Conservation (phyloP, 768 basidiomycete species). For the Lactifluus rugatus region DNA sequence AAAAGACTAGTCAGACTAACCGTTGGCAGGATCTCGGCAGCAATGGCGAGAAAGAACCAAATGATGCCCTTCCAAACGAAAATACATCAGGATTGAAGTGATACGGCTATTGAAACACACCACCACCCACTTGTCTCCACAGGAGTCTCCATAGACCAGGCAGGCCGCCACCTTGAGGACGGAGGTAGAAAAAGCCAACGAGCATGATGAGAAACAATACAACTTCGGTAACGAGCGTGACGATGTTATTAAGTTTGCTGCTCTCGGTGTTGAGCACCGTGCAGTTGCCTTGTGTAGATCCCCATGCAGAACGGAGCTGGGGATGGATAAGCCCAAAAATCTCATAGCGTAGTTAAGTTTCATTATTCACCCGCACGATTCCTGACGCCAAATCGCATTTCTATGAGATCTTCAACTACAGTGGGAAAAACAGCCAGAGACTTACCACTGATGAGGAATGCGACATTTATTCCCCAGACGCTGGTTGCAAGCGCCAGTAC, state of each 20-base stretch:
- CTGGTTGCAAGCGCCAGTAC: neutral
- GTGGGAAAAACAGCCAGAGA: too few species aligned
- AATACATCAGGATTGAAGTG: neutral
- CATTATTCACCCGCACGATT: neutral
- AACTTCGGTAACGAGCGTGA: neutral
- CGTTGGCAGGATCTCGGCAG: neutral
- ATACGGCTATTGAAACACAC: neutral
- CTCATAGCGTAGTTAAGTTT: neutral
- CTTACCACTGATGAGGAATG: neutral
- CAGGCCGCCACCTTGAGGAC: neutral
- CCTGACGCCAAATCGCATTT: neutral
- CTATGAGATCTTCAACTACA: too few species aligned
- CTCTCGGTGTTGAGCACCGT: neutral
- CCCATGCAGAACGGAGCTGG: neutral
- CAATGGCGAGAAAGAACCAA: neutral
- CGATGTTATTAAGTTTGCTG: neutral
- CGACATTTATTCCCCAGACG: neutral
- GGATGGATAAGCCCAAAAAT: neutral
- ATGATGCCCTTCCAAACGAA: neutral
- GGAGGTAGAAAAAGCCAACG: slow-evolving; percentile 1
- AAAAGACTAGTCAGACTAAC: neutral
- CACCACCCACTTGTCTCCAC: slow-evolving; percentile 1
- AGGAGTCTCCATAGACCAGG: neutral
- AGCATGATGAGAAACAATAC: slow-evolving; percentile 1
- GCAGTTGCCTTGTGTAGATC: neutral